phyloP scores from a whole-genome alignment of 305 asterid species.

The Ajuga reptans region DNA sequence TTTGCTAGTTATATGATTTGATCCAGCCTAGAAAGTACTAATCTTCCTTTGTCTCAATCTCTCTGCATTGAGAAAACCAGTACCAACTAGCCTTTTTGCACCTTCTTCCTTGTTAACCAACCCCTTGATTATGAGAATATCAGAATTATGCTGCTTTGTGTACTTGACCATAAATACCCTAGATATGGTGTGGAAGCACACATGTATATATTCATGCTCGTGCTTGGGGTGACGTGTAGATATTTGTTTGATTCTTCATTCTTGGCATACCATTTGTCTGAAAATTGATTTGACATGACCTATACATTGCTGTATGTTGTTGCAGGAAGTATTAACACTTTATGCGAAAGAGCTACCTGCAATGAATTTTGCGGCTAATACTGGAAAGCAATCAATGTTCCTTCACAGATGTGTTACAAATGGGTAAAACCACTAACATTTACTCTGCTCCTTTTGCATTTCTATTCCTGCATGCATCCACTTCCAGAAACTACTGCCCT shows the following conservation, averaged over 20 bases:
- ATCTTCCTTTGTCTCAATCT: not conserved
- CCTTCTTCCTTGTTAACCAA: not conserved
- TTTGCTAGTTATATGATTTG: not conserved
- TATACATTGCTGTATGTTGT: not conserved
- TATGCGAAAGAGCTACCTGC: constrained; percentile 76
- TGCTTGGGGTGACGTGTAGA: not conserved
- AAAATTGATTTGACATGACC: not conserved
- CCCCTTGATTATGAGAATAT: not conserved
- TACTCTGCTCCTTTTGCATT: constrained; percentile 1
- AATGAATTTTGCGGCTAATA: constrained; percentile 86
- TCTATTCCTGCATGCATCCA: not conserved
- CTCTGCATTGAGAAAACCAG: not conserved
- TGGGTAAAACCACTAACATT: constrained; percentile 42
- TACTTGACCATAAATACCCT: not conserved
- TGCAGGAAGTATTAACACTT: constrained; percentile 60
- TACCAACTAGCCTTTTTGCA: not conserved
- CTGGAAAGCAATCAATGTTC: constrained; percentile 76
- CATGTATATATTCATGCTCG: not conserved
- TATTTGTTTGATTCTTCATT: not conserved
- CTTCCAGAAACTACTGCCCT: not conserved
- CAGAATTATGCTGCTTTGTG: not conserved
- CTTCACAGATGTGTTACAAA: constrained; percentile 75
- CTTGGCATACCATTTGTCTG: not conserved
- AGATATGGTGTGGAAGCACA: not conserved
- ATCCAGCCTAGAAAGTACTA: not conserved